Evolutionary conservation across 106 monocot genomes (phyloP).

Genomic region (Acorus gramineus): DNA sequence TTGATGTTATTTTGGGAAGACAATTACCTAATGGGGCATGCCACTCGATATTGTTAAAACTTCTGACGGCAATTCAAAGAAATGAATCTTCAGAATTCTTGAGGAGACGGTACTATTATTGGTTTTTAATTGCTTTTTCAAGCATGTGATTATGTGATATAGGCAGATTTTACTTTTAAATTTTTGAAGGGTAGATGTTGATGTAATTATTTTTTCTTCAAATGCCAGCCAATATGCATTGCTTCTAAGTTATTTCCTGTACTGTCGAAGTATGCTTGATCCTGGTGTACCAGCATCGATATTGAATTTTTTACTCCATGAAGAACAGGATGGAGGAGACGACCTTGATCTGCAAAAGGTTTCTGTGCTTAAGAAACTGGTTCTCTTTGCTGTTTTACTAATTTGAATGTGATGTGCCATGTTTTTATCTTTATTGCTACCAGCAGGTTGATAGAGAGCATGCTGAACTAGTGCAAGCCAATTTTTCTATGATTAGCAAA

Average conservation of each 20-base stretch:
- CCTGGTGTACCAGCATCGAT: constrained; percentile 78
- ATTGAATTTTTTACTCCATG: constrained; percentile 58
- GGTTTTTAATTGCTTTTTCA: neutral
- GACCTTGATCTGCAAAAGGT: constrained; percentile 83
- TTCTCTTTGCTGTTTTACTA: neutral
- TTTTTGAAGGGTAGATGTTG: too few relatives aligned
- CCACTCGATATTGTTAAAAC: constrained; percentile 77
- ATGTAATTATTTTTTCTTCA: neutral
- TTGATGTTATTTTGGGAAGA: constrained; percentile 70
- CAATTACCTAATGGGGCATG: constrained; percentile 83
- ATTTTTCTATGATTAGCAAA: constrained; percentile 82
- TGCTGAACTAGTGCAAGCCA: constrained; percentile 58
- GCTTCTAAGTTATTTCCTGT: constrained; percentile 81
- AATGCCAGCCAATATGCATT: constrained; percentile 79
- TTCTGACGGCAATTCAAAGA: constrained; percentile 78
- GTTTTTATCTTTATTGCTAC: neutral
- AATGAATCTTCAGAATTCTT: constrained; percentile 87
- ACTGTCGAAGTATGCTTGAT: constrained; percentile 80
- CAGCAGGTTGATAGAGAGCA: constrained; percentile 93
- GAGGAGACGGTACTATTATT: constrained; percentile 57
- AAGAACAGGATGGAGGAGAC: constrained; percentile 79
- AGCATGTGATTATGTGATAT: too few relatives aligned
- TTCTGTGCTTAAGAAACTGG: neutral
- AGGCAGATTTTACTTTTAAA: too few relatives aligned
- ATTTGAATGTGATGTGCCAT: neutral